phyloP scores from a whole-genome alignment of 768 basidiomycete species.

The Mycena venus region DNA sequence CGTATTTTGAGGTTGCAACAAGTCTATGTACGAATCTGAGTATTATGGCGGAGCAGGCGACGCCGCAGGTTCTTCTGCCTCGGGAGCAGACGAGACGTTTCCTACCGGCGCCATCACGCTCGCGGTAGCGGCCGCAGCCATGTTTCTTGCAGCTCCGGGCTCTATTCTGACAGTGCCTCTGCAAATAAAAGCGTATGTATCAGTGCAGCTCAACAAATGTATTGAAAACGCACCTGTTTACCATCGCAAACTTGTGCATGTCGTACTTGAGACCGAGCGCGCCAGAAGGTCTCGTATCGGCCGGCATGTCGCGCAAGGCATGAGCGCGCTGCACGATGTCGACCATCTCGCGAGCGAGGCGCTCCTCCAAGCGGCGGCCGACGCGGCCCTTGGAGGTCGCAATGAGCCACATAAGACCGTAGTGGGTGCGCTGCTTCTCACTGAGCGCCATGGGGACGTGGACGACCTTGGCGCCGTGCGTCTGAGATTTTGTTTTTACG shows the following conservation, averaged over 20 bases:
- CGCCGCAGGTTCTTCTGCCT: not conserved
- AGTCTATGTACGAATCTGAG: not conserved
- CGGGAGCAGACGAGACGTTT: not conserved
- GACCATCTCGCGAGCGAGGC: conserved; percentile 86
- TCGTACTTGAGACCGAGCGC: conserved; percentile 74
- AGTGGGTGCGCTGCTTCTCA: conserved; percentile 83
- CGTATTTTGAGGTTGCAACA: not conserved
- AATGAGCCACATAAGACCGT: conserved; percentile 80
- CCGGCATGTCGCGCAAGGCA: not conserved
- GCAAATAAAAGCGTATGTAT: not conserved
- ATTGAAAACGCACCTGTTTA: conserved; percentile 73
- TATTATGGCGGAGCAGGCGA: not conserved
- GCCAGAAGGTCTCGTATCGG: conserved; percentile 53
- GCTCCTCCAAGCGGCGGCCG: conserved; percentile 72
- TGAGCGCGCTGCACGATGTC: conserved; percentile 63
- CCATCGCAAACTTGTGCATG: conserved; percentile 77
- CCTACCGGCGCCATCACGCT: not conserved
- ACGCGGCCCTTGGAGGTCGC: conserved; percentile 68
- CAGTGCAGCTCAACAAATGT: not conserved
- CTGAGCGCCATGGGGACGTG: conserved; percentile 78
- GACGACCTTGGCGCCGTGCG: conserved; percentile 74
- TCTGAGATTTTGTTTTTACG: conserved; percentile 70
- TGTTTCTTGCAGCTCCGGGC: not conserved
- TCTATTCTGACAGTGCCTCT: conserved; percentile 24
- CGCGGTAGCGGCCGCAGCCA: not conserved